A percentile compares a stretch with the other conserved stretches of the same genome.
Conservation (phyloP, 2,329 filamentous ascomycete species). For the Fusarium brevicatenulatum region DNA sequence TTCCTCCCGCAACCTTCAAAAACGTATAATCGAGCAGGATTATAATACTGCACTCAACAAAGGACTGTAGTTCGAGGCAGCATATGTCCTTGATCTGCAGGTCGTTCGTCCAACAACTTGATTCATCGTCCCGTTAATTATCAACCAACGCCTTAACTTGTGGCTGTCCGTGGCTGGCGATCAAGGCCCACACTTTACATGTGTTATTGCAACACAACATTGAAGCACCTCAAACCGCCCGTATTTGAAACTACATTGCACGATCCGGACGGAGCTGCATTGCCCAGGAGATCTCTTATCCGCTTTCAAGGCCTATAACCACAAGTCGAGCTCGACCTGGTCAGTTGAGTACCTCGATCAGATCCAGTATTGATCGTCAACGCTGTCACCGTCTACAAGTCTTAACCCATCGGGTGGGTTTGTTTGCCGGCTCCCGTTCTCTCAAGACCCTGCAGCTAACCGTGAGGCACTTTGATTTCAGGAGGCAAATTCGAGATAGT, state of each 20-base stretch:
- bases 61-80: background rate
- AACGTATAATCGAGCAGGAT: background rate
- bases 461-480: conserved; percentile 17
- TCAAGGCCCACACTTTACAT: conserved; percentile 23
- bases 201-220: conserved; percentile 37
- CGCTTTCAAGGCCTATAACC: conserved; percentile 8
- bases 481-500: conserved; percentile 17
- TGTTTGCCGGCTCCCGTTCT: conserved; percentile 35
- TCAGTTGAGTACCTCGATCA: conserved; percentile 6
- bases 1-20: background rate
- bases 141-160: conserved; percentile 4
- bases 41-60: background rate
- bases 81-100: background rate
- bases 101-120: background rate
- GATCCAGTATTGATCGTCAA: conserved; percentile 35
- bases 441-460: conserved; percentile 40
- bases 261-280: conserved; percentile 12
- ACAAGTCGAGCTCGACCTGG: conserved; percentile 11
- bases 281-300: conserved; percentile 16
- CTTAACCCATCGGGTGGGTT: conserved; percentile 22
- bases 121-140: conserved; percentile 13
- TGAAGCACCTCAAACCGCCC: conserved; percentile 31
- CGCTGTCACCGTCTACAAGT: conserved; percentile 26
- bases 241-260: conserved; percentile 18
- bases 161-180: conserved; percentile 27